Base-by-base conservation (phyloP, 345 rosid genomes). In the Eucalyptus tenuipes region DNA sequence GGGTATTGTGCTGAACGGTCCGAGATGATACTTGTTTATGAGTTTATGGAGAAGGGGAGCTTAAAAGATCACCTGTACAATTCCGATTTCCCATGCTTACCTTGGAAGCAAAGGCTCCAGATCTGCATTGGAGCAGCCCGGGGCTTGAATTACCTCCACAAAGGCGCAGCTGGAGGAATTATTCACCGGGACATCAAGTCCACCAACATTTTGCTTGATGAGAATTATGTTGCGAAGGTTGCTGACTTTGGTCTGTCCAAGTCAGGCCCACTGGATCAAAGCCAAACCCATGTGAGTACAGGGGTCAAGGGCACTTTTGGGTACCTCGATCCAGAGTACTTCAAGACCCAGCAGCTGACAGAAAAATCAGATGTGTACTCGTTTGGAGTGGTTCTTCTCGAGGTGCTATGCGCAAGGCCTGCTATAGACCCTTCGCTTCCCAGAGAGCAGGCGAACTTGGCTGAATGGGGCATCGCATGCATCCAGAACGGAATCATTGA, bases 191-290 rank as follows among this genome's bases (percentile, higher is more conserved):
- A 95, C 45, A 89, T 95, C 33, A 95, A 95, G 90, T 87, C 96
- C 53, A 93, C 97, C n/a, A 95, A 94, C 89, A 93, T 95, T 85
- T 81, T 95, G 91, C 93, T 95, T 11, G 93, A 93, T 22, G 89
- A 91, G 86, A 89, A 90, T 80, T 89, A 80, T 29, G 88, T 91
- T 10, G 95, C 95, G 4, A 95, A 95, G 90, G 96, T 95, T 15
- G 94, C 94, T 15, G 97, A 95, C 85, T 95, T 95, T 44, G 96
- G 97, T 40, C 94, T 94, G 55, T 95, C 96, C 61, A 95, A 88
- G 49, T 88, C 87, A 3, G 92, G 93, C 31, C 84, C 89, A 31
- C 81, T 87, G 7, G 93, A 90, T 87, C 90, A 89, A 79, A 87
- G 88, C 27, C 55, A 33, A 88, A 81, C 91, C 66, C 93, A 93